Conservation (phyloP, 2,329 filamentous ascomycete species). For the Bipolaris bicolor region DNA sequence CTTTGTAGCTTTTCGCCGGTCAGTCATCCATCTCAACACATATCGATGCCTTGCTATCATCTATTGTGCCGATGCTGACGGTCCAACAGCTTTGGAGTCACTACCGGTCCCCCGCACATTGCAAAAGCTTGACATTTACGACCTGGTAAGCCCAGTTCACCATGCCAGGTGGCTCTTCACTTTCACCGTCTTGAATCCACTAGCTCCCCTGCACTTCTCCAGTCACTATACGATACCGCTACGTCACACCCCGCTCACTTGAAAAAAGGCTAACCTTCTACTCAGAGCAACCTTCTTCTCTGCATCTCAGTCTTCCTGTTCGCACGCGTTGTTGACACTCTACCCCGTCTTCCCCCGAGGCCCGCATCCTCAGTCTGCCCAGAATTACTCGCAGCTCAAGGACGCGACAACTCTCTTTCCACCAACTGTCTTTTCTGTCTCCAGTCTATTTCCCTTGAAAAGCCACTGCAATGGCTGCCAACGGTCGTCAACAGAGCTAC, state of each 20-base stretch:
- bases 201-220: slow-evolving; percentile 4
- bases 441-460: slow-evolving; percentile 4
- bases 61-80: slow-evolving; percentile 24
- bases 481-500: slow-evolving; percentile 42
- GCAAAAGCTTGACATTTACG: slow-evolving; percentile 51
- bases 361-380: slow-evolving; percentile 13
- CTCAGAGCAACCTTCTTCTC: slow-evolving; percentile 40
- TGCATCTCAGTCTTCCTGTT: slow-evolving; percentile 39
- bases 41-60: background rate
- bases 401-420: slow-evolving; percentile 3
- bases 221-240: slow-evolving; percentile 2
- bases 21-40: slow-evolving; percentile 8
- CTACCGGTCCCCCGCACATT: slow-evolving; percentile 48
- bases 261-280: slow-evolving; percentile 20
- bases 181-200: slow-evolving; percentile 10
- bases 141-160: slow-evolving; percentile 41
- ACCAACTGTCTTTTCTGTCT: slow-evolving; percentile 3
- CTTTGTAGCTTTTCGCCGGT: slow-evolving; percentile 52
- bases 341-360: slow-evolving; percentile 16
- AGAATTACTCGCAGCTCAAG: slow-evolving; percentile 12
- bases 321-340: slow-evolving; percentile 23
- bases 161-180: slow-evolving; percentile 11
- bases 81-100: slow-evolving; percentile 49
- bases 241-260: background rate
- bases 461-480: slow-evolving; percentile 34